Evolutionary conservation across 2,329 filamentous ascomycete species (phyloP), one percentile per base, ranked within the genome.

Genomic region (Capronia epimyces): DNA sequence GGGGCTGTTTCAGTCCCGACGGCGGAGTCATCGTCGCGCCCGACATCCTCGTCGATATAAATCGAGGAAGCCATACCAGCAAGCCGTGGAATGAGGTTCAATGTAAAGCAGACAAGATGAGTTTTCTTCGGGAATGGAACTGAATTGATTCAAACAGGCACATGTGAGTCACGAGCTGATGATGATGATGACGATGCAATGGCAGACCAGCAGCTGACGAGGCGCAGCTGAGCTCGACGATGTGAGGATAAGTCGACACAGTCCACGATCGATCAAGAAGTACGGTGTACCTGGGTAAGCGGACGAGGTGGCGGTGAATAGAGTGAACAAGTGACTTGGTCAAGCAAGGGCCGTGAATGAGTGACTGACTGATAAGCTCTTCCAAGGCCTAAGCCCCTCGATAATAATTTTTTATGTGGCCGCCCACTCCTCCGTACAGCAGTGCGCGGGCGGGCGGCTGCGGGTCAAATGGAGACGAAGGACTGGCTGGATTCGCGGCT

Each of bases 21-120:
- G 58, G 82, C 79, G 60, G 79, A 67, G 50, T 70, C 69, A 64
- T 86, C 81, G 71, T 93, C 89, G 62, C 78, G 74, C 63, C 89
- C 89, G 60, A 77, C 77, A 62, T 89, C 86, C 66, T 89, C 86
- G 74, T 95, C 89, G 65, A 95, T 78, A 73, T 90, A 89, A 68
- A 86, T 77, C 40, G 71, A 74, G 60, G 53, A 73, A 34, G 64
- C 62, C 69, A 70, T 71, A 34, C 36, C 52, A 24, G 15, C 16
- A 34, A 16, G 3, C 18, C 10, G 25, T 39, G 25, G 18, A 13
- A 43, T 27, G 10, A 20, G 20, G 7, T 27, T 13, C 8, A 13
- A 6, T 15, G 32, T 18, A 8, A 13, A 20, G 36, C 36, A 18
- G 4, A 13, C 6, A 5, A 18, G 36, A 20, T 39, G 15, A 32